Evolutionary conservation across 352 stramenopile species (phyloP), one percentile per base, ranked within the genome.

Genomic region (Blastocystis sp.): DNA sequence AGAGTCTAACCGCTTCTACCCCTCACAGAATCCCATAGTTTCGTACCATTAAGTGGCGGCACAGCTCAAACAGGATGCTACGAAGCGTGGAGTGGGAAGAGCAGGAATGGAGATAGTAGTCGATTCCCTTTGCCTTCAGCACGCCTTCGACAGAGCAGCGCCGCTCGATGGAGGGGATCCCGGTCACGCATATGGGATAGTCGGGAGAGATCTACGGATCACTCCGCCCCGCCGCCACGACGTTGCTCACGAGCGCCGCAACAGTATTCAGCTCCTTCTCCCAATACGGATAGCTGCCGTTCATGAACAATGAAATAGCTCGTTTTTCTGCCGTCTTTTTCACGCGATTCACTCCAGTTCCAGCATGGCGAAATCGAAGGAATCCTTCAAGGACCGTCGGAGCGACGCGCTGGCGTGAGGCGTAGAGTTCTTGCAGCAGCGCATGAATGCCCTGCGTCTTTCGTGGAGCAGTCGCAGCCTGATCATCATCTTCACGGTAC

Each of bases 341-440:
- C 62, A 7, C 62, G 7, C 7, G 10, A 62, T n/a, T n/a, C 9
- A 63, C 43, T 57, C 14, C 6, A 19, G 65, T 21, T 66, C 11
- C 65, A 65, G 43, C 14, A 81, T 81, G 71, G 21, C 9, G 42
- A 66, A 21, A 17, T 40, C 21, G 17, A 84, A 84, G 74, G 74
- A 69, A 68, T 54, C 45, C 6, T 84, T 69, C 69, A 84, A 45
- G 38, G 74, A 84, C 21, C 54, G 74, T 84, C 19, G 11, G 38
- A 1, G 0, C 34, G 24, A 59, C 42, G 10, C 24, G 11, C 11
- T n/a, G 21, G 3, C 6, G 21, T 54, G 4, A 84, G 24, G 28
- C 10, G 17, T 84, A 84, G 74, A 69, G 54, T 84, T 84, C 48
- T 45, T 84, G 1, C 74, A 84, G 61, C 74, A 84, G 61, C 54